Base-by-base conservation (phyloP, 352 stramenopile genomes). In the Phytophthora palmivora region DNA sequence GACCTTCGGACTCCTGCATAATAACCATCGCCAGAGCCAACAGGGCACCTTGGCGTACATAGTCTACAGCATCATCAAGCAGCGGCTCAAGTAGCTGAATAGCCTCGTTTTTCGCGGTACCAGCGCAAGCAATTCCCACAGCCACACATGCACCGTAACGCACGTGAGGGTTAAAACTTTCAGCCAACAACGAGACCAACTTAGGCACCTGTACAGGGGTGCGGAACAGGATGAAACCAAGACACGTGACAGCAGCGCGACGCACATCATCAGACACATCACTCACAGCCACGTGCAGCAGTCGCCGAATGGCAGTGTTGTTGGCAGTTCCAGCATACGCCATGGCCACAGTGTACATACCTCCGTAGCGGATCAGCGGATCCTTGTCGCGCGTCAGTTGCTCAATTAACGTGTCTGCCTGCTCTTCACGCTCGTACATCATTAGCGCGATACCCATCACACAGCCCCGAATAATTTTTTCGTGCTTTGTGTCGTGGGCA, bases 151-250 rank as follows among this genome's bases (percentile, higher is more conserved):
- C 97, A 11, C 97, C 98, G 76, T 99, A 99, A 41, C 98, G 94
- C 28, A 99, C 97, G 81, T 99, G 97, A 34, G 98, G 96, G 81
- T 99, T 99, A 80, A 99, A 99, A 64, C 90, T 98, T 66, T 99
- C 98, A 2, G 98, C 87, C n/a, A 99, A 78, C 28, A 99, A 80
- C 39, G 88, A 94, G 30, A 98, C 94, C 33, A 98, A 65, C 62
- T 94, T 95, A 4, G 88, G 87, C 30, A 95, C 87, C 54, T 98
- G 95, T 58, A 99, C 94, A 12, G 97, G 96, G 26, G 94, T 98
- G 49, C 98, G 97, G 85, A 99, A 99, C 48, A 99, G 74, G 26
- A 99, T 96, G 63, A 99, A 99, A 26, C 97, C 97, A 16, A 99
- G 69, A 36, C 90, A 97, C 14, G 91, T 99, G 11, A 99, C 97